Evolutionary conservation across 192 early-diverging fungal species (phyloP).

Genomic region (Entomortierella lignicola): DNA sequence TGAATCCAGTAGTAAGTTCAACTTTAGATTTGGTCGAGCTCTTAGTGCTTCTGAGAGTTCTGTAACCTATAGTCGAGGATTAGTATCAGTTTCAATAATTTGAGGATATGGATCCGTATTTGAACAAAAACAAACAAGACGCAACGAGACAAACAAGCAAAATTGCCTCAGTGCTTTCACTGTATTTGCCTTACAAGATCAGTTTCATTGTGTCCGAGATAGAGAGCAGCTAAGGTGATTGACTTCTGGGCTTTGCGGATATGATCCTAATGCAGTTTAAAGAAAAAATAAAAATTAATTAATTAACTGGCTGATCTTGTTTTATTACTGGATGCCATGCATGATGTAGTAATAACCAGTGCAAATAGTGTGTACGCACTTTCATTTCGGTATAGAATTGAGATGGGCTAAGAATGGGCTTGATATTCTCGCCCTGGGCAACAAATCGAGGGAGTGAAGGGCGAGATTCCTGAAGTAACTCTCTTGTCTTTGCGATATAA

Average conservation of each 20-base stretch:
- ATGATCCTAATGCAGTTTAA: constrained; percentile 63
- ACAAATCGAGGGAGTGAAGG: constrained; percentile 48
- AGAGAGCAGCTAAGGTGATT: constrained; percentile 90
- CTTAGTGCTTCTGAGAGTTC: constrained; percentile 69
- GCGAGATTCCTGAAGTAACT: constrained; percentile 28
- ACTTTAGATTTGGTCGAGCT: constrained; percentile 61
- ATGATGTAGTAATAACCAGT: no score
- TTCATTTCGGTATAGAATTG: constrained; percentile 64
- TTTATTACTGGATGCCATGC: no score
- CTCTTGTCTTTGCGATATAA: constrained; percentile 20
- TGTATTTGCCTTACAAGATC: constrained; percentile 73
- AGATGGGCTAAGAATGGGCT: constrained; percentile 55
- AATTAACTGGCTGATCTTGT: no score
- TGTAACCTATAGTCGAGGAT: constrained; percentile 57
- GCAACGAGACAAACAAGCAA: neutral
- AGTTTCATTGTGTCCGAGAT: constrained; percentile 84
- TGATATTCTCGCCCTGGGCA: constrained; percentile 48
- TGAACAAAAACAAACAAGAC: neutral
- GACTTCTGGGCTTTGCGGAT: constrained; percentile 76
- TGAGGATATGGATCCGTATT: neutral
- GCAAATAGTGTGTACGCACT: constrained; percentile 24
- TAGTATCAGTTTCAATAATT: neutral
- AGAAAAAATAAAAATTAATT: no score
- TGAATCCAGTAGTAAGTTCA: constrained; percentile 89
- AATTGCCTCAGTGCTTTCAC: no score